phyloP scores from a whole-genome alignment of 2,329 filamentous ascomycete species.

The Colletotrichum tropicicola region DNA sequence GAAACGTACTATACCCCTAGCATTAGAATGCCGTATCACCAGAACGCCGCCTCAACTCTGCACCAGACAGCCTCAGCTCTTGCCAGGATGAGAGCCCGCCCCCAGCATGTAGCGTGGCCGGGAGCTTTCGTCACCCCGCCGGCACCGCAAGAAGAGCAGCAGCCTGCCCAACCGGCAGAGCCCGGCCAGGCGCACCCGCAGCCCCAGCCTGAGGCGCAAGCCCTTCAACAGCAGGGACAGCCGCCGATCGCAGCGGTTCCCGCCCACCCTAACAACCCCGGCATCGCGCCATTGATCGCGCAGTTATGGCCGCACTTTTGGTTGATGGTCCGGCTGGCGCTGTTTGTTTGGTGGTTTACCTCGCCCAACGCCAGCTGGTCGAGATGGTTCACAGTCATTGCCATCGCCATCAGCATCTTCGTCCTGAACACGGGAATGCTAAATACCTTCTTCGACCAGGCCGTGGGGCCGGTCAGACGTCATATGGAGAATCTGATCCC shows the following conservation, averaged over 20 bases:
- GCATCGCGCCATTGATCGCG: conserved; percentile 46
- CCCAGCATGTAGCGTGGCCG: conserved; percentile 25
- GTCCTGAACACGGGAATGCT: conserved; percentile 68
- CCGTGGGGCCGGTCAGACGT: conserved; percentile 65
- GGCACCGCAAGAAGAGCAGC: conserved; percentile 32
- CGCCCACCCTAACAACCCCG: conserved; percentile 50
- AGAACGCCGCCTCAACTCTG: not conserved
- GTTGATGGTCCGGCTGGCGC: conserved; percentile 64
- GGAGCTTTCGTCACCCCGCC: conserved; percentile 9
- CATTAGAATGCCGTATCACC: conserved; percentile 21
- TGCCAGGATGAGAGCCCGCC: conserved; percentile 16
- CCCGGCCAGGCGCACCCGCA: conserved; percentile 30
- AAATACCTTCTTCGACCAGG: conserved; percentile 62
- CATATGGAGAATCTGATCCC: conserved; percentile 69
- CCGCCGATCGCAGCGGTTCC: conserved; percentile 36
- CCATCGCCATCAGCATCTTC: conserved; percentile 64
- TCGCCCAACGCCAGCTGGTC: conserved; percentile 66
- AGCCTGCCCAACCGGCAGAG: conserved; percentile 16
- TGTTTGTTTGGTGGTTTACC: conserved; percentile 74
- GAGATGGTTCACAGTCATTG: conserved; percentile 64
- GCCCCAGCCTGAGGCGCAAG: conserved; percentile 36
- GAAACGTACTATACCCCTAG: conserved; percentile 63
- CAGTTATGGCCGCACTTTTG: conserved; percentile 69
- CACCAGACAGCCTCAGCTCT: conserved; percentile 16
- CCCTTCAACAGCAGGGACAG: conserved; percentile 33